Conservation (phyloP, 148 eudicot genomes). For the Vaccinium darrowii region DNA sequence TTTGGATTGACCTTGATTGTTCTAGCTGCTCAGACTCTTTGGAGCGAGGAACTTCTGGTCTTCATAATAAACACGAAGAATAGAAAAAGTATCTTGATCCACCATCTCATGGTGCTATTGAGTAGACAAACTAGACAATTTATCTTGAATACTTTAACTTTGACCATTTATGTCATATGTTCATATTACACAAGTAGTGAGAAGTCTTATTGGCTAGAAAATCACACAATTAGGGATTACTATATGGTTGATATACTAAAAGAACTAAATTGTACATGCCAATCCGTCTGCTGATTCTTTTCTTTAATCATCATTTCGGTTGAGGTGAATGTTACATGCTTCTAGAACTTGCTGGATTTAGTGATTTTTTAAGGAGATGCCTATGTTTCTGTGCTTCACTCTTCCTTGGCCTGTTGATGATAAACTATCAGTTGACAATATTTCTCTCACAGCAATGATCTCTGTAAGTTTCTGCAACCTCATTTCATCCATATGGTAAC, state of each 20-base stretch:
- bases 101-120: slow-evolving; percentile 1
- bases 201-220: slow-evolving; percentile 5
- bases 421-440: not conserved
- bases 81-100: not conserved
- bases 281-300: not conserved
- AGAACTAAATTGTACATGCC: not conserved
- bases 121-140: not conserved
- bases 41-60: slow-evolving; percentile 1
- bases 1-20: not conserved
- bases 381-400: not conserved
- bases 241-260: not conserved
- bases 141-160: not conserved
- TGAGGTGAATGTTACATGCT: not conserved
- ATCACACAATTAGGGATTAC: not conserved
- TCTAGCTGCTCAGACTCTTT: not conserved
- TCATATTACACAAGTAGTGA: not conserved
- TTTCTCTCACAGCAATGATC: not conserved
- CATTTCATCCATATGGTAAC: not conserved
- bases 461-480: not conserved
- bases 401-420: not conserved
- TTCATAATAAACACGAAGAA: not conserved
- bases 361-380: not conserved
- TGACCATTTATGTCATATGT: not conserved
- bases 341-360: not conserved
- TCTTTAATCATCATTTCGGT: not conserved